phyloP scores from a whole-genome alignment of 306 rosid genomes.

The Castanea crenata region DNA sequence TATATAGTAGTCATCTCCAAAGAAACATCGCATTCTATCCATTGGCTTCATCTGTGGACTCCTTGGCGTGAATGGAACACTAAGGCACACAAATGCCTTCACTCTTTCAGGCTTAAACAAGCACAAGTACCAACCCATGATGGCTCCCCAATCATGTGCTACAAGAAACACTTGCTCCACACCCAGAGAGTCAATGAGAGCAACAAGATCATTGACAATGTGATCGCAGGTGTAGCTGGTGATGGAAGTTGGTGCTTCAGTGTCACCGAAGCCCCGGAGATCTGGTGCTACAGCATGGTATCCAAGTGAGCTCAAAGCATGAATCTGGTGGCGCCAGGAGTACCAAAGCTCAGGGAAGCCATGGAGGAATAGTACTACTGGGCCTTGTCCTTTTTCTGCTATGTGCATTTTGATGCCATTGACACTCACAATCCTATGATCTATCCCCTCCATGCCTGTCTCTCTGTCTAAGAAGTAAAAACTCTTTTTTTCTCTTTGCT shows the following conservation, averaged over 20 bases:
- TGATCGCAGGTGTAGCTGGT: constrained; percentile 17
- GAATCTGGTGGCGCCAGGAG: constrained; percentile 37
- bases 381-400: constrained; percentile 35
- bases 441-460: constrained; percentile 21
- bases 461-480: neutral
- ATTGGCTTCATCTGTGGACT: constrained; percentile 10
- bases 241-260: constrained; percentile 3
- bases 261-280: constrained; percentile 37
- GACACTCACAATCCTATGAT: constrained; percentile 19
- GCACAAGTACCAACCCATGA: constrained; percentile 38
- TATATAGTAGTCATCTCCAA: constrained; percentile 40
- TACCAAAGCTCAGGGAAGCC: constrained; percentile 46
- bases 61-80: constrained; percentile 29
- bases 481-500: neutral
- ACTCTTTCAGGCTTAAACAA: constrained; percentile 26
- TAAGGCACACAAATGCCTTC: constrained; percentile 33
- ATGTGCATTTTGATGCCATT: constrained; percentile 42
- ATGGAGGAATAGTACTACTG: constrained; percentile 31
- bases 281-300: constrained; percentile 37
- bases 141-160: constrained; percentile 39
- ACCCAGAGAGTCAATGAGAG: constrained; percentile 9
- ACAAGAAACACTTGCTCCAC: constrained; percentile 28
- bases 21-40: constrained; percentile 23
- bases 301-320: constrained; percentile 10
- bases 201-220: constrained; percentile 28